Evolutionary conservation across 2,329 filamentous ascomycete species (phyloP).

Genomic region (Aspergillus intermedius): DNA sequence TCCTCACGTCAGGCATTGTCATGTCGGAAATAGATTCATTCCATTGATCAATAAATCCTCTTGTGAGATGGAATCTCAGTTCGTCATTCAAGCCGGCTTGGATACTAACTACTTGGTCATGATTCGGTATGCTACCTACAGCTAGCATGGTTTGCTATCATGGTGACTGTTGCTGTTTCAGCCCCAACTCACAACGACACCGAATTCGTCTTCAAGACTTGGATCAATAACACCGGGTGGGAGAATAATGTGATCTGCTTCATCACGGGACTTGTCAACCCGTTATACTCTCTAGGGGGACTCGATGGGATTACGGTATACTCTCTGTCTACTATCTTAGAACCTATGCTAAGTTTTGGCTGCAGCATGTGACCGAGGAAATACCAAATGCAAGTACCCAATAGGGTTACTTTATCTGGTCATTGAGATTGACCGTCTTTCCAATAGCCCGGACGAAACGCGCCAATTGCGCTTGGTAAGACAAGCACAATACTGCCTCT

Average conservation of each 20-base stretch:
- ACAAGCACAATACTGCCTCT: conserved; percentile 3
- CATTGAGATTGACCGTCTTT: neutral
- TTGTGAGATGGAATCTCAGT: conserved; percentile 13
- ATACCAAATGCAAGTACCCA: conserved; percentile 41
- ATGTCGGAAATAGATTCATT: conserved; percentile 44
- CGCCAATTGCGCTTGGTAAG: conserved; percentile 25
- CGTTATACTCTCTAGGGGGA: conserved; percentile 43
- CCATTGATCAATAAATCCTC: conserved; percentile 42
- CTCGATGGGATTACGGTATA: conserved; percentile 41
- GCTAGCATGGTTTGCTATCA: conserved; percentile 42
- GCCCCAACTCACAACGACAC: conserved; percentile 41
- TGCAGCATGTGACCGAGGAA: conserved; percentile 45
- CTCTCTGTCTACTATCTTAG: neutral
- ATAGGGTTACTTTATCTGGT: neutral
- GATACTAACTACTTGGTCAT: neutral
- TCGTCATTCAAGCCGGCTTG: neutral
- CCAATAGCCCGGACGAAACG: conserved; percentile 23
- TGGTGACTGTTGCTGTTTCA: conserved; percentile 44
- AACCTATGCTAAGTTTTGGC: neutral
- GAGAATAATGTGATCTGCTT: conserved; percentile 45
- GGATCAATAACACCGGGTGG: conserved; percentile 51
- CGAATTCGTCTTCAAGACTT: conserved; percentile 48
- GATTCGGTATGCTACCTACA: conserved; percentile 39
- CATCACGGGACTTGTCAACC: conserved; percentile 47
- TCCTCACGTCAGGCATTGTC: conserved; percentile 40